These are phyloP conservation scores for Phaeodactylum tricornutum DNA, from an alignment of 108 stramenopile genomes.

Conservation along the genomic window DNA sequence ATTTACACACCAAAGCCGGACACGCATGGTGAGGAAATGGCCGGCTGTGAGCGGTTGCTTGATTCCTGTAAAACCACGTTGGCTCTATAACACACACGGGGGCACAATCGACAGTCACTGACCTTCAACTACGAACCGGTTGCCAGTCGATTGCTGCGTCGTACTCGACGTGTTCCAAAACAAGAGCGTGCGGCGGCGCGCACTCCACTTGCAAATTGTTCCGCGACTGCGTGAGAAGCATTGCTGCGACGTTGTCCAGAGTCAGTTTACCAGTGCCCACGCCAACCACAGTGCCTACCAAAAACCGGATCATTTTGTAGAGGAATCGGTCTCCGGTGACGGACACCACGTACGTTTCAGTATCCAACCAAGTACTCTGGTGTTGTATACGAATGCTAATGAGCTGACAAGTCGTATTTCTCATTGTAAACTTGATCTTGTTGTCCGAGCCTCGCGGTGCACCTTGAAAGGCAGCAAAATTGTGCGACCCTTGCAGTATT, in stretches of 20 bases:
- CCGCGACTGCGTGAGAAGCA: constrained; percentile 20
- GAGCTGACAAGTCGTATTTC: constrained; percentile 37
- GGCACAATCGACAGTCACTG: too few relatives aligned
- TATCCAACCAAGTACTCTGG: constrained; percentile 1
- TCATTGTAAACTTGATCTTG: constrained; percentile 15
- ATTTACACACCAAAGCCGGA: too few relatives aligned
- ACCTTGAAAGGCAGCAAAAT: constrained; percentile 66
- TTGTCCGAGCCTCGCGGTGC: constrained; percentile 49
- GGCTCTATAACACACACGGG: too few relatives aligned
- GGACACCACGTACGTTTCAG: constrained; percentile 7
- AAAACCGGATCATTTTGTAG: constrained; percentile 73
- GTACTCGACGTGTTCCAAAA: constrained; percentile 22
- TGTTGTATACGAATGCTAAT: not conserved
- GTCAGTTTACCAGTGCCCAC: constrained; percentile 35
- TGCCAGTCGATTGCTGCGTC: constrained; percentile 25
- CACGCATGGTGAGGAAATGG: too few relatives aligned
- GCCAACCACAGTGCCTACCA: constrained; percentile 69
- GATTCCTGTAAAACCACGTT: too few relatives aligned
- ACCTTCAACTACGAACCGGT: too few relatives aligned
- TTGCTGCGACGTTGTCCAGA: constrained; percentile 28
- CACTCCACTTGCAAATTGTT: constrained; percentile 13
- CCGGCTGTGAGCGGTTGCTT: too few relatives aligned
- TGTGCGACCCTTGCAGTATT: constrained; percentile 27
- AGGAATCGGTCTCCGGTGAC: constrained; percentile 72
- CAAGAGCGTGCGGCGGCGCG: constrained; percentile 46